Conservation (phyloP, 2,329 filamentous ascomycete species). For the Ophiostoma novo-ulmi region DNA sequence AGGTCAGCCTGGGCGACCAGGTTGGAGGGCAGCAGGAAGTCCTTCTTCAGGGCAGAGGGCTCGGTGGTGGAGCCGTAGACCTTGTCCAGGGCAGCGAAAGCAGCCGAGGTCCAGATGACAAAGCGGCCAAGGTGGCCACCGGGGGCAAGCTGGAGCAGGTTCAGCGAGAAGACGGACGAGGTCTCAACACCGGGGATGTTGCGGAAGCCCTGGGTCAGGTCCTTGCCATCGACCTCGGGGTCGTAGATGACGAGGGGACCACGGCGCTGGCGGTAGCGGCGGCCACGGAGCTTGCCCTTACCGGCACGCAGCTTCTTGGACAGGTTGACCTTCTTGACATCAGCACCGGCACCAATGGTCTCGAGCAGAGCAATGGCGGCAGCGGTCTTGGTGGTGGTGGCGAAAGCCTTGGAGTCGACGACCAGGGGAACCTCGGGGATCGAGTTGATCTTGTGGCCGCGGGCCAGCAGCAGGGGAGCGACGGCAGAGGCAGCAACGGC, state of each 20-base stretch:
- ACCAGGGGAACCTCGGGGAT: constrained; percentile 97
- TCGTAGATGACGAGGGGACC: constrained; percentile 98
- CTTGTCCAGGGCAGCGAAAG: constrained; percentile 92
- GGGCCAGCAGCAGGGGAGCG: constrained; percentile 89
- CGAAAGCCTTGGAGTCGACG: constrained; percentile 84
- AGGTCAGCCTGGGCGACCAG: constrained; percentile 92
- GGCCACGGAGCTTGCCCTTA: constrained; percentile 97
- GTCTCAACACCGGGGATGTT: constrained; percentile 99
- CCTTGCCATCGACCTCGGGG: constrained; percentile 90
- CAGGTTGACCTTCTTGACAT: constrained; percentile 91
- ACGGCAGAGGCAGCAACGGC: constrained; percentile 95
- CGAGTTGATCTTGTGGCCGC: constrained; percentile 88
- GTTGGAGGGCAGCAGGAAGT: constrained; percentile 94
- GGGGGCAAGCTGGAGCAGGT: constrained; percentile 98
- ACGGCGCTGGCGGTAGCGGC: constrained; percentile 94
- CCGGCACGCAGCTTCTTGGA: constrained; percentile 96
- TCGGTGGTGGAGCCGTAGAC: constrained; percentile 93
- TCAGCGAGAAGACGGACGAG: constrained; percentile 84
- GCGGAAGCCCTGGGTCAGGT: constrained; percentile 90
- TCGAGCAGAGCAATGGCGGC: constrained; percentile 81
- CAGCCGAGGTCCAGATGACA: constrained; percentile 96
- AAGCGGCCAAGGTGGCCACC: constrained; percentile 98
- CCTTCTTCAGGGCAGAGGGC: constrained; percentile 92
- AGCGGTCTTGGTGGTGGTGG: constrained; percentile 81
- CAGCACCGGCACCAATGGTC: constrained; percentile 81